Evolutionary conservation across 805 yeast genomes (phyloP).

Genomic region (Danielozyma ontarioensis): DNA sequence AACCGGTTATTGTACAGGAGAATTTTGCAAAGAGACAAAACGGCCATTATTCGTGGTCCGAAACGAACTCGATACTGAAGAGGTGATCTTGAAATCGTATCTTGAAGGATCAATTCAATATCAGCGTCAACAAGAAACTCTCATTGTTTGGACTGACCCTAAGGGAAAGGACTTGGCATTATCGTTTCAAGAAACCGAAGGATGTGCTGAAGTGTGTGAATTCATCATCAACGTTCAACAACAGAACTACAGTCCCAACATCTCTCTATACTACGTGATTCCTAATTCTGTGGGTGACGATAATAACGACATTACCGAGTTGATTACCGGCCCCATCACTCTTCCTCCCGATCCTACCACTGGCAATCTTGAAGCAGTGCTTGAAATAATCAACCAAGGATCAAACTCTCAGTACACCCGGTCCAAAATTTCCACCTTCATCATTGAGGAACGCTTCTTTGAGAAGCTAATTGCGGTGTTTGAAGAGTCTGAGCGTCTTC

Average conservation of each 20-base stretch:
- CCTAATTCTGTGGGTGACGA: slow-evolving; percentile 39
- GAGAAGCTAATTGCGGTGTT: slow-evolving; percentile 48
- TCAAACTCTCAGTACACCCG: slow-evolving; percentile 60
- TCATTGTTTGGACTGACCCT: slow-evolving; percentile 89
- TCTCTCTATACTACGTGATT: slow-evolving; percentile 63
- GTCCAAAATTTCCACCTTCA: slow-evolving; percentile 51
- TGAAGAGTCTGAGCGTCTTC: slow-evolving; percentile 47
- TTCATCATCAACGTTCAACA: slow-evolving; percentile 69
- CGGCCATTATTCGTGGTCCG: slow-evolving; percentile 65
- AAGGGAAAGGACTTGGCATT: slow-evolving; percentile 75
- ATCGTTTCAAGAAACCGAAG: slow-evolving; percentile 87
- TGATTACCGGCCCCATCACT: slow-evolving; percentile 73
- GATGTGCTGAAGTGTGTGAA: slow-evolving; percentile 80
- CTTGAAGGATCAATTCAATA: slow-evolving; percentile 77
- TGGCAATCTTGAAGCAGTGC: slow-evolving; percentile 47
- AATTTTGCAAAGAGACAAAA: slow-evolving; percentile 26
- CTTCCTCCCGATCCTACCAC: slow-evolving; percentile 56
- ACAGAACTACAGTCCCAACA: slow-evolving; percentile 49
- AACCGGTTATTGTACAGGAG: slow-evolving; percentile 85
- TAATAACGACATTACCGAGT: slow-evolving; percentile 57
- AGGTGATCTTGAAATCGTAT: slow-evolving; percentile 55
- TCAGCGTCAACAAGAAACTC: slow-evolving; percentile 90
- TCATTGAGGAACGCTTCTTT: slow-evolving; percentile 53
- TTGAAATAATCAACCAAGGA: slow-evolving; percentile 55
- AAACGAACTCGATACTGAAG: slow-evolving; percentile 58